Conservation (phyloP, 1,284 basidiomycete genomes). For the Mixia osmundae region DNA sequence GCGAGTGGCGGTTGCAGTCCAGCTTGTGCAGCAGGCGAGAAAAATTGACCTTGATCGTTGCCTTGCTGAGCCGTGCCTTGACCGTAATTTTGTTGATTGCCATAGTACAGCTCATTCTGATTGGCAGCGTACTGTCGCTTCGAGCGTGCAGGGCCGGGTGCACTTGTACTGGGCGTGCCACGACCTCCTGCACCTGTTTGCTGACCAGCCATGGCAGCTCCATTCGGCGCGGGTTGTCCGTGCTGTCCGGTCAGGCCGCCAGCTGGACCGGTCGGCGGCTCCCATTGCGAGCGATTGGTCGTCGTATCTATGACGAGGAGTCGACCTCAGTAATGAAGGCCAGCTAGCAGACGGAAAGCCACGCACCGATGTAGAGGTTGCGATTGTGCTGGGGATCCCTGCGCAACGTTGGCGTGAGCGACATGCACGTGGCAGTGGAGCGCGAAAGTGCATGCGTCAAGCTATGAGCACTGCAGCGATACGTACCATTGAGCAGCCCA, state of each 20-base stretch:
- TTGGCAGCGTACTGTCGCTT: slow-evolving; percentile 77
- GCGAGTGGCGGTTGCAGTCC: slow-evolving; percentile 29
- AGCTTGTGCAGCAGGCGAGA: slow-evolving; percentile 52
- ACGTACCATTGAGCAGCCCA: neutral
- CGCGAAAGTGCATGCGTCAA: neutral
- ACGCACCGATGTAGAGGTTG: neutral
- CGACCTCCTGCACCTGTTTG: neutral
- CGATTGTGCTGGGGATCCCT: slow-evolving; percentile 1
- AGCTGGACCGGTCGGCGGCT: neutral
- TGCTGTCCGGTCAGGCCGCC: neutral
- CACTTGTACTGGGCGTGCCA: neutral
- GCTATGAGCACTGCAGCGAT: neutral
- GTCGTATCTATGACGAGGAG: no score
- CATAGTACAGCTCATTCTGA: slow-evolving; percentile 70
- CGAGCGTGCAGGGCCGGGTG: slow-evolving; percentile 25
- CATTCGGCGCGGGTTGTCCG: neutral
- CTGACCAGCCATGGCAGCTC: neutral
- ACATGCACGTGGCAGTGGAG: no score
- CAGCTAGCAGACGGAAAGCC: no score
- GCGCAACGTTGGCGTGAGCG: no score
- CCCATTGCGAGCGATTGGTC: no score
- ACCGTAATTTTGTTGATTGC: slow-evolving; percentile 20
- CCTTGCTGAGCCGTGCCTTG: slow-evolving; percentile 22
- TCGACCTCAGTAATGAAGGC: neutral
- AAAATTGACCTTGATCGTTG: slow-evolving; percentile 35